Percentiles rank a stretch among this genome's conserved stretches.
These are phyloP conservation scores for Mycena latifolia DNA, from an alignment of 768 basidiomycete species.

Conservation along the genomic window DNA sequence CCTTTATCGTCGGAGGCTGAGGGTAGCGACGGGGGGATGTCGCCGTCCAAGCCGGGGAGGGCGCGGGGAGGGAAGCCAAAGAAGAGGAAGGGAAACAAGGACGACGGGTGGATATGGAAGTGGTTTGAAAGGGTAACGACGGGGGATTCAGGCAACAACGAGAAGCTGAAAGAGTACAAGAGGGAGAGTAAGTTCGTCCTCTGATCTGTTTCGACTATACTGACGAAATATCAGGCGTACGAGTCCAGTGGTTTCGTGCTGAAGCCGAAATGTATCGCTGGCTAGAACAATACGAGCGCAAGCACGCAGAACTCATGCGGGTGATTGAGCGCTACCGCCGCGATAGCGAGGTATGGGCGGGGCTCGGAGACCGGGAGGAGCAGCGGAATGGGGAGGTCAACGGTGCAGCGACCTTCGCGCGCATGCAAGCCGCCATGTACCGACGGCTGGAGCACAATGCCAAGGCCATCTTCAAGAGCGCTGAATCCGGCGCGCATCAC, in stretches of 20 bases:
- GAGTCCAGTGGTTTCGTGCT: no score
- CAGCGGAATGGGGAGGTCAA: no score
- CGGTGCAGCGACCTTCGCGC: no score
- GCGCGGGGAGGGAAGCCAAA: background rate
- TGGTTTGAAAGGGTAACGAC: background rate
- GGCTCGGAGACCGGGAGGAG: no score
- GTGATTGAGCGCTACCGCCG: no score
- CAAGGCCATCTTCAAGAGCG: background rate
- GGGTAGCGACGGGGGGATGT: conserved; percentile 5
- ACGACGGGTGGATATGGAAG: conserved; percentile 28
- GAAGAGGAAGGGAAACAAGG: conserved; percentile 16
- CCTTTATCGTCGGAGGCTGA: conserved; percentile 14
- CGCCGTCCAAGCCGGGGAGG: conserved; percentile 4
- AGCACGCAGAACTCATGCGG: no score
- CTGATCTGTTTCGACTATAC: background rate
- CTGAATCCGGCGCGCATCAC: no score
- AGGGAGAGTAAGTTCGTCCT: conserved; percentile 20
- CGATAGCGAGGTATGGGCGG: no score
- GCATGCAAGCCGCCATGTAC: conserved; percentile 18
- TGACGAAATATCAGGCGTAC: no score
- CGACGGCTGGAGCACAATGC: conserved; percentile 16
- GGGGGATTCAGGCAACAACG: background rate
- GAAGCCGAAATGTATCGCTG: no score
- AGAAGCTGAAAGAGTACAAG: conserved; percentile 21
- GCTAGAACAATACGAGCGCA: no score